These are phyloP conservation scores for Alternaria brassicicola DNA, from an alignment of 2,329 filamentous ascomycete species.

Conservation along the genomic window DNA sequence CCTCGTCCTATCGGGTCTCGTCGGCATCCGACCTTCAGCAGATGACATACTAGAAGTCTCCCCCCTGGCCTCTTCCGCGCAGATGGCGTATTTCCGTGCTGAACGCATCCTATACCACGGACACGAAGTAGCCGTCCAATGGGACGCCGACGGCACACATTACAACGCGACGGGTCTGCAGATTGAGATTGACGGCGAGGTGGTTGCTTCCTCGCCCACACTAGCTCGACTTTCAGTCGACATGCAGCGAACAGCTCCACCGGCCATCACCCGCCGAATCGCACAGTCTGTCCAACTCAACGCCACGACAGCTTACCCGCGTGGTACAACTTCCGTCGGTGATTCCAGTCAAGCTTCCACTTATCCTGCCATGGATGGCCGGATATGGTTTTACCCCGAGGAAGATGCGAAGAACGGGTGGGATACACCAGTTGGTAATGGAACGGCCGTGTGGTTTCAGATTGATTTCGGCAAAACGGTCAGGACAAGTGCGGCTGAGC, in stretches of 20 bases:
- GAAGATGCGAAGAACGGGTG: constrained; percentile 50
- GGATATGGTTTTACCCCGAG: constrained; percentile 49
- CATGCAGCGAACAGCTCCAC: constrained; percentile 27
- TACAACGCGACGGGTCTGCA: constrained; percentile 43
- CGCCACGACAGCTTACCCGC: constrained; percentile 35
- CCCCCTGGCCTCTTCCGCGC: constrained; percentile 42
- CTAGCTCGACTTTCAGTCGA: constrained; percentile 34
- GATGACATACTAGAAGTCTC: constrained; percentile 51
- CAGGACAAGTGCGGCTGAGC: constrained; percentile 39
- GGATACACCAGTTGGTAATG: constrained; percentile 40
- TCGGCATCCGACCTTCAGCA: constrained; percentile 51
- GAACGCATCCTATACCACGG: constrained; percentile 53
- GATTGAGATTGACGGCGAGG: constrained; percentile 45
- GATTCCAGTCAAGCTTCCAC: constrained; percentile 31
- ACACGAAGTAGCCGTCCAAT: constrained; percentile 51
- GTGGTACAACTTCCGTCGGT: constrained; percentile 39
- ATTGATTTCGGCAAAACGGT: constrained; percentile 47
- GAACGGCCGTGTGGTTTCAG: constrained; percentile 45
- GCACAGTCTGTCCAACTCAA: constrained; percentile 49
- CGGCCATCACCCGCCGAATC: constrained; percentile 38
- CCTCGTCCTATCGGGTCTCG: constrained; percentile 50
- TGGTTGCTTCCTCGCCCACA: constrained; percentile 38
- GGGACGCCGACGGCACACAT: constrained; percentile 47
- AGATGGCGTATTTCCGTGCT: constrained; percentile 51
- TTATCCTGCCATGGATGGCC: constrained; percentile 49